These are phyloP conservation scores for Lactarius hatsudake DNA, from an alignment of 768 basidiomycete species.

Conservation along the genomic window DNA sequence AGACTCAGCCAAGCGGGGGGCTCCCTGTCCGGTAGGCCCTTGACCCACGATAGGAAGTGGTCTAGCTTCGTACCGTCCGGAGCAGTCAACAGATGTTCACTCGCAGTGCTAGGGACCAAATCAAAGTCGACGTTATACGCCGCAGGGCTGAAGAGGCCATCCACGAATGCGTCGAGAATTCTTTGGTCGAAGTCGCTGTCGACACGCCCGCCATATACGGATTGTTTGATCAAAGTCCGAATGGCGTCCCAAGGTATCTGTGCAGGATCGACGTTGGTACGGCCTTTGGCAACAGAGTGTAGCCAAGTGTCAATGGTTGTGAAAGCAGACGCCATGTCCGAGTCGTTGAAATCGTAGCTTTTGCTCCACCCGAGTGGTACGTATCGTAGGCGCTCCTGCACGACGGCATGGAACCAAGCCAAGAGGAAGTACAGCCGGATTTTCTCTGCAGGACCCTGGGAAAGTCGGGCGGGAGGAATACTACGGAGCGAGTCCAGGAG, in stretches of 20 bases:
- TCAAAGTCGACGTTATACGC: constrained; percentile 95
- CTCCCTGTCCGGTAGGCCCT: constrained; percentile 84
- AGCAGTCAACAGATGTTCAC: constrained; percentile 55
- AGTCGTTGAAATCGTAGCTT: constrained; percentile 98
- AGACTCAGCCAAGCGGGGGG: constrained; percentile 94
- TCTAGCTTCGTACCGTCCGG: constrained; percentile 94
- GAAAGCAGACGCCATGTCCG: constrained; percentile 92
- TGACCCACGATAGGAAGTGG: constrained; percentile 89
- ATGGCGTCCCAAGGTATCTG: constrained; percentile 94
- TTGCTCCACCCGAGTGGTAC: constrained; percentile 97
- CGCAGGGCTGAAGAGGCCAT: constrained; percentile 77
- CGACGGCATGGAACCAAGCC: constrained; percentile 98
- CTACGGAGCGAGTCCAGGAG: constrained; percentile 82
- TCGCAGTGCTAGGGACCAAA: constrained; percentile 66
- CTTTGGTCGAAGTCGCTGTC: constrained; percentile 95
- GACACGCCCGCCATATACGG: constrained; percentile 90
- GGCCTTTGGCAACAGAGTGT: constrained; percentile 72
- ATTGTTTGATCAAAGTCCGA: constrained; percentile 91
- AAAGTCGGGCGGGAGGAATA: constrained; percentile 67
- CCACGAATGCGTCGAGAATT: constrained; percentile 91
- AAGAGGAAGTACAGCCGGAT: constrained; percentile 91
- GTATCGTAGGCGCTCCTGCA: constrained; percentile 95
- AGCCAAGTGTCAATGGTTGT: constrained; percentile 93
- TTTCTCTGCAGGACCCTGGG: constrained; percentile 90
- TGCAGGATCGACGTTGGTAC: constrained; percentile 88